These are phyloP conservation scores for Colletotrichum acutatum DNA, from an alignment of 2,329 filamentous ascomycete genomes.

Conservation along the genomic window DNA sequence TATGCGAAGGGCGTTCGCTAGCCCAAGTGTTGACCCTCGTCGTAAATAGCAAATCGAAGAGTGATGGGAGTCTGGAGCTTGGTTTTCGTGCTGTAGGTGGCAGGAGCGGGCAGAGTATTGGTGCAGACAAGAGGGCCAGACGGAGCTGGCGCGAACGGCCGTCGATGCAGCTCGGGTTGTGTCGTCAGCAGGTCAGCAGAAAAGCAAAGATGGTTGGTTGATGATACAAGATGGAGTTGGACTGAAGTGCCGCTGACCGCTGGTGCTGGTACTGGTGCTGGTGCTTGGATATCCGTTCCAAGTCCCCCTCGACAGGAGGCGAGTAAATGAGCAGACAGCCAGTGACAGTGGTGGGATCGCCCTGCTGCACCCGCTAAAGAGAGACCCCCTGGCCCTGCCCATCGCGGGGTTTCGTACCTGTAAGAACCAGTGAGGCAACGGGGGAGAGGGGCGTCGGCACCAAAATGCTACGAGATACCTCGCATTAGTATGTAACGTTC, in stretches of 20 bases:
- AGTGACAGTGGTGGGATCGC: conserved; percentile 28
- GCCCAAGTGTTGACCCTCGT: background rate
- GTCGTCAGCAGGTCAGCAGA: conserved; percentile 31
- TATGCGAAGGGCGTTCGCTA: background rate
- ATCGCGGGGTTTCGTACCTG: conserved; percentile 34
- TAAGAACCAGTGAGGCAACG: conserved; percentile 17
- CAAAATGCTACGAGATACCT: conserved; percentile 28
- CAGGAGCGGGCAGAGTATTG: background rate
- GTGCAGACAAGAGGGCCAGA: background rate
- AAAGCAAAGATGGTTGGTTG: conserved; percentile 25
- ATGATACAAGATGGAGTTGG: conserved; percentile 3
- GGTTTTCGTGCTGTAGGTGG: background rate
- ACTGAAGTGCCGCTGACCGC: background rate
- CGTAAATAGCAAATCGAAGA: background rate
- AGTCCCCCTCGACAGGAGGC: background rate
- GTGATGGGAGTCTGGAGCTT: background rate
- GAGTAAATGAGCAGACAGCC: conserved; percentile 10
- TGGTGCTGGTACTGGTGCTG: background rate
- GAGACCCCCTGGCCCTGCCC: conserved; percentile 32
- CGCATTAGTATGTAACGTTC: background rate
- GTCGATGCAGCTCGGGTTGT: conserved; percentile 18
- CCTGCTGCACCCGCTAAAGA: conserved; percentile 33
- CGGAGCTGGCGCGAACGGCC: conserved; percentile 15
- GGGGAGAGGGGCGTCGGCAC: background rate
- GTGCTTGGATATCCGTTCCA: background rate